Conservation (phyloP, 768 basidiomycete species). For the Tulasnella sp. region DNA sequence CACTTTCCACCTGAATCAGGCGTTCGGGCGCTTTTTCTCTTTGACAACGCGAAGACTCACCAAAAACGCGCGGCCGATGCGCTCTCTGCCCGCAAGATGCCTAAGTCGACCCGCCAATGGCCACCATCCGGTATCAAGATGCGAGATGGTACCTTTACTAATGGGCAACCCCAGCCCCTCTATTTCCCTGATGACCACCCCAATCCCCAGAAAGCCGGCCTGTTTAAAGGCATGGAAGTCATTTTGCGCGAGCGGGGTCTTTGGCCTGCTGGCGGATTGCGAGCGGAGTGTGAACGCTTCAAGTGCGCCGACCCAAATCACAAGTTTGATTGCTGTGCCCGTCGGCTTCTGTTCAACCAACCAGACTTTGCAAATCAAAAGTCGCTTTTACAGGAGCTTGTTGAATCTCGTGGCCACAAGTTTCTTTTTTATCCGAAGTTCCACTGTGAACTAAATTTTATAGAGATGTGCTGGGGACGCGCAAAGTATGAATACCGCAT, state of each 20-base stretch:
- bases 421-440: constrained; percentile 43
- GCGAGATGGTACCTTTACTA: constrained; percentile 31
- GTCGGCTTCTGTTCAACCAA: constrained; percentile 40
- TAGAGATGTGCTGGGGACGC: constrained; percentile 39
- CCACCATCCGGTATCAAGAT: no score
- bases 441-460: constrained; percentile 48
- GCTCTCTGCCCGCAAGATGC: constrained; percentile 35
- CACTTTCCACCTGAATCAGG: neutral
- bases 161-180: constrained; percentile 34
- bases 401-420: constrained; percentile 32
- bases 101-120: constrained; percentile 33
- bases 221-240: constrained; percentile 43
- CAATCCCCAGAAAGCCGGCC: constrained; percentile 31
- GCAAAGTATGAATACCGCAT: constrained; percentile 39
- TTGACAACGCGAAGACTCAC: constrained; percentile 41
- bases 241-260: constrained; percentile 33
- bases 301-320: constrained; percentile 31
- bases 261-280: neutral
- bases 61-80: constrained; percentile 35
- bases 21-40: constrained; percentile 31
- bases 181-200: constrained; percentile 39
- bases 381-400: constrained; percentile 37
- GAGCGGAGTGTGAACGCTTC: constrained; percentile 27
- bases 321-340: constrained; percentile 38
- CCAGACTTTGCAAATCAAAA: constrained; percentile 42